These are phyloP conservation scores for Isabelozyma heimii DNA, from an alignment of 805 yeast species.

Conservation along the genomic window DNA sequence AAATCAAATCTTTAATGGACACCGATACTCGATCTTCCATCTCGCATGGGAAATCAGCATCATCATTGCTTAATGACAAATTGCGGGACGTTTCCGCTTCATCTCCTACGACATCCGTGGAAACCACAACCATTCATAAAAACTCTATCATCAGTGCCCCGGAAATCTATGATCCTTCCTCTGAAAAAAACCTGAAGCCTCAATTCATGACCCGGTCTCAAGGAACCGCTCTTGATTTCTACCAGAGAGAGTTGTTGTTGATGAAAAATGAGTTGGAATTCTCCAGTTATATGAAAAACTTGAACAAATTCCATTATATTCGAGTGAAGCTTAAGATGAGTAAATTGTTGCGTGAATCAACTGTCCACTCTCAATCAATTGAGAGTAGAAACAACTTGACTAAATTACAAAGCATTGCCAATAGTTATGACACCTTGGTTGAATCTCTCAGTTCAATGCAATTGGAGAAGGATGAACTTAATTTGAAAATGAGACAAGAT, in stretches of 20 bases:
- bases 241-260: constrained; percentile 56
- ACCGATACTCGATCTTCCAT: too few relatives aligned
- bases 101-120: constrained; percentile 20
- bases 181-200: neutral
- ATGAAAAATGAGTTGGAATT: constrained; percentile 62
- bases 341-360: constrained; percentile 9
- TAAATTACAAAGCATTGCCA: constrained; percentile 4
- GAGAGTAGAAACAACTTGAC: constrained; percentile 6
- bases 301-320: constrained; percentile 32
- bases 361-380: constrained; percentile 4
- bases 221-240: constrained; percentile 40
- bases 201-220: neutral
- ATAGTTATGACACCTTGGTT: constrained; percentile 3
- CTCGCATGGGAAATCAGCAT: constrained; percentile 1
- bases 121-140: constrained; percentile 15
- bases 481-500: constrained; percentile 5
- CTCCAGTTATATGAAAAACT: constrained; percentile 48
- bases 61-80: constrained; percentile 9
- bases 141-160: constrained; percentile 4
- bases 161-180: too few relatives aligned
- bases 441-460: constrained; percentile 8
- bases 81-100: constrained; percentile 13
- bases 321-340: constrained; percentile 10
- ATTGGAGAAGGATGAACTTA: constrained; percentile 5
- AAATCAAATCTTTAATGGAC: too few relatives aligned